Evolutionary conservation across 352 stramenopile species (phyloP).

Genomic region (Phytophthora citrophthora): DNA sequence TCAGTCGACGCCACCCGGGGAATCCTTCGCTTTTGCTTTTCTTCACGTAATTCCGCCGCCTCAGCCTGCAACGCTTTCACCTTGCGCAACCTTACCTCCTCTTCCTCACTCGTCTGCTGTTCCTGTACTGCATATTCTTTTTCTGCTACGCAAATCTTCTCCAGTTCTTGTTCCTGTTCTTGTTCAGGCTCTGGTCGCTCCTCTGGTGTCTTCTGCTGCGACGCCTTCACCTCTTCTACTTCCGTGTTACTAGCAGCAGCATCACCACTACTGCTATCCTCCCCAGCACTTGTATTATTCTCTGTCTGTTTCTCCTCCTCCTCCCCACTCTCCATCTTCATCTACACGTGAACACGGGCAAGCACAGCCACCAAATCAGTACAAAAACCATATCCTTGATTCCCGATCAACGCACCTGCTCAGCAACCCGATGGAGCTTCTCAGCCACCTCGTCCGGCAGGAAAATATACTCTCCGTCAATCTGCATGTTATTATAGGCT

Average conservation of each 20-base stretch:
- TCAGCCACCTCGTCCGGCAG: constrained; percentile 67
- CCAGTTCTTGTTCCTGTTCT: constrained; percentile 1
- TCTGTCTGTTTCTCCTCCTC: constrained; percentile 23
- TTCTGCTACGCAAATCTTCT: constrained; percentile 1
- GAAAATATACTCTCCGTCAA: constrained; percentile 82
- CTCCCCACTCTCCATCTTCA: constrained; percentile 31
- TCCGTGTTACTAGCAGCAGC: constrained; percentile 1
- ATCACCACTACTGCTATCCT: constrained; percentile 29
- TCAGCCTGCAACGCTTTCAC: constrained; percentile 22
- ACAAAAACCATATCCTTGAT: not conserved
- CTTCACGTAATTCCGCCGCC: constrained; percentile 21
- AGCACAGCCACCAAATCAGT: constrained; percentile 22
- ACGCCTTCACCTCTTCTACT: constrained; percentile 14
- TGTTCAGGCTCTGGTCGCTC: constrained; percentile 40
- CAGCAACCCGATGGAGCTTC: constrained; percentile 66
- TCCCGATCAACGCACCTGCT: constrained; percentile 45
- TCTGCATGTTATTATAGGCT: constrained; percentile 87
- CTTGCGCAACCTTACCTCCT: constrained; percentile 23
- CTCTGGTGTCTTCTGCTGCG: constrained; percentile 4
- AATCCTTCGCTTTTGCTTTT: constrained; percentile 34
- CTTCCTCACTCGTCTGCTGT: constrained; percentile 10
- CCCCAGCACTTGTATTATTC: constrained; percentile 24
- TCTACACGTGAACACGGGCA: constrained; percentile 3
- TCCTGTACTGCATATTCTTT: constrained; percentile 4
- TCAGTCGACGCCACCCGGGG: constrained; percentile 27